phyloP scores from a whole-genome alignment of 495 filamentous ascomycete genomes.

The Melanomma pulvis-pyrius region DNA sequence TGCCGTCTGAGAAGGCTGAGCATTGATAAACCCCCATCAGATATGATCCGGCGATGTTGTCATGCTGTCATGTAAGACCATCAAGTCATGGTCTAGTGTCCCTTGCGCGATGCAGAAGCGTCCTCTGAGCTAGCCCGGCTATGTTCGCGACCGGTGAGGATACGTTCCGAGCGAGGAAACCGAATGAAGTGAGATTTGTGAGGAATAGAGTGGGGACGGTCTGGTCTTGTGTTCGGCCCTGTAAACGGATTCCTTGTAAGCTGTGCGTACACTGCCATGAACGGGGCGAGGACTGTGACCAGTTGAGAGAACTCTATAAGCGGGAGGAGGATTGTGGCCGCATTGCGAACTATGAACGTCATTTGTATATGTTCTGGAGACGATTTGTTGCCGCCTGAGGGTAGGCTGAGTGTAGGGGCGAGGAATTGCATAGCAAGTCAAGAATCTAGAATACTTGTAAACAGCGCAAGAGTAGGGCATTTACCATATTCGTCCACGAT shows the following conservation, averaged over 20 bases:
- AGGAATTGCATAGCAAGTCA: neutral
- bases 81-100: no score
- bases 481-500: no score
- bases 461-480: neutral
- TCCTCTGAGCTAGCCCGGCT: no score
- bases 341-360: neutral
- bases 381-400: neutral
- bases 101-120: no score
- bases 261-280: neutral
- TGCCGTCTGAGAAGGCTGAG: no score
- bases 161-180: neutral
- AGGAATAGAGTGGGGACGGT: no score
- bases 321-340: neutral
- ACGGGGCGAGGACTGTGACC: neutral
- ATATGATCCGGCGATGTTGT: no score
- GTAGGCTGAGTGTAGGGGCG: neutral
- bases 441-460: neutral
- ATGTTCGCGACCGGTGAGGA: neutral
- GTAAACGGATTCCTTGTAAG: neutral
- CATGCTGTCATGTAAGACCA: no score
- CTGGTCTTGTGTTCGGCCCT: neutral
- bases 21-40: no score
- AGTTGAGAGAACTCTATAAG: neutral
- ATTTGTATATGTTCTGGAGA: neutral
- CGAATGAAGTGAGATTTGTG: neutral